Conservation (phyloP, 192 early-diverging fungal genomes). For the Backusella psychrophila region DNA sequence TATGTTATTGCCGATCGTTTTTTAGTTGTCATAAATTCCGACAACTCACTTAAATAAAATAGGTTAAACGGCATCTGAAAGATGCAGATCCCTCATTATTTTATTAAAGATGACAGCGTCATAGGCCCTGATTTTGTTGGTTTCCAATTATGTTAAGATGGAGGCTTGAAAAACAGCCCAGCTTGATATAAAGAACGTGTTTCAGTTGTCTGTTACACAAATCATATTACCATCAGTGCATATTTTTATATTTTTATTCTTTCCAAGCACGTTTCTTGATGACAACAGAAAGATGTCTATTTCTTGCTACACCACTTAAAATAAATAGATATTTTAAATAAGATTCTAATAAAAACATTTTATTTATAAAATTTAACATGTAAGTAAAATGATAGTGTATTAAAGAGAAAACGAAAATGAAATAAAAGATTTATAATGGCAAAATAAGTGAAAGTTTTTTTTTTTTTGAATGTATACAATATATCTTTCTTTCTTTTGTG, state of each 20-base stretch:
- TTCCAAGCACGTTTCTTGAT: neutral
- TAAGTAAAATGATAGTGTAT: neutral
- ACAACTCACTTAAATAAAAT: neutral
- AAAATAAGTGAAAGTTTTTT: neutral
- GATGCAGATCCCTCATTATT: neutral
- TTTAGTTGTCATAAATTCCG: neutral
- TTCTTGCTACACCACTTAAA: neutral
- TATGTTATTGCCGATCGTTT: neutral
- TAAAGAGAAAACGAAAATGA: neutral
- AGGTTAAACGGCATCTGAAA: neutral
- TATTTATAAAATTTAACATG: conserved; percentile 1
- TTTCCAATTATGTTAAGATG: neutral
- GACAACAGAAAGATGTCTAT: neutral
- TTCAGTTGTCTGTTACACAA: neutral
- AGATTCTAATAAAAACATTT: conserved; percentile 7
- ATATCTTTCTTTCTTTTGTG: neutral
- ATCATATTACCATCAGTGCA: neutral
- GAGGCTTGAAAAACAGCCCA: neutral
- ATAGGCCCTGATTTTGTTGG: neutral
- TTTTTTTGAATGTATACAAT: neutral
- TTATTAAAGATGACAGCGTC: neutral
- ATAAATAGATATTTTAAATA: neutral
- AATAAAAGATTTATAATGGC: neutral
- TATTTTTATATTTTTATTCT: neutral
- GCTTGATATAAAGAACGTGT: neutral